Percentiles rank a stretch among this genome's conserved stretches.
These are phyloP conservation scores for Astraeus odoratus DNA, from an alignment of 768 basidiomycete species.

Conservation along the genomic window DNA sequence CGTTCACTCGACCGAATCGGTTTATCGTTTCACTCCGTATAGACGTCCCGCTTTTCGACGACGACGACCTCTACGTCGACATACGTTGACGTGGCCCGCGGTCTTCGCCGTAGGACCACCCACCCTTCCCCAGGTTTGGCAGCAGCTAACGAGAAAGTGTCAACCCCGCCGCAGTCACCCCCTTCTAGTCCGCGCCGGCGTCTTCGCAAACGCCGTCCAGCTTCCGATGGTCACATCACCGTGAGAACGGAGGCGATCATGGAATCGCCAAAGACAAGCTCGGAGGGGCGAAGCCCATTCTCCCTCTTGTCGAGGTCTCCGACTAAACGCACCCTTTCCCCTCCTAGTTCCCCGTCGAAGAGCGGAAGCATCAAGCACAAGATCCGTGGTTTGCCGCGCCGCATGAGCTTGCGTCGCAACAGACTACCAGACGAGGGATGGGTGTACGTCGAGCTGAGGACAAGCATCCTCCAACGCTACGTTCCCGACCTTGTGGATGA, in stretches of 20 bases:
- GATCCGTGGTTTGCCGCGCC: slow-evolving; percentile 12
- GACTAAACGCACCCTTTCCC: neutral
- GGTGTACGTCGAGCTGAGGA: slow-evolving; percentile 25
- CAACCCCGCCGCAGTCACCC: slow-evolving; percentile 12
- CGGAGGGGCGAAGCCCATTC: neutral
- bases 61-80: slow-evolving; percentile 30
- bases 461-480: slow-evolving; percentile 15
- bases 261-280: neutral
- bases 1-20: neutral
- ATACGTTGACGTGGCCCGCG: slow-evolving; percentile 14
- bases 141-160: neutral
- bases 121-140: slow-evolving; percentile 1
- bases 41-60: slow-evolving; percentile 31
- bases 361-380: slow-evolving; percentile 8
- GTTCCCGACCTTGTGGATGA: slow-evolving; percentile 12
- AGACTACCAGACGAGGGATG: slow-evolving; percentile 20
- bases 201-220: slow-evolving; percentile 25
- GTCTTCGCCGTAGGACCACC: slow-evolving; percentile 1
- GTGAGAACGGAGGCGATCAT: neutral
- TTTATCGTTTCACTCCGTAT: neutral
- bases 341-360: slow-evolving; percentile 12
- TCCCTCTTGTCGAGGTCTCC: slow-evolving; percentile 2
- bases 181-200: slow-evolving; percentile 17
- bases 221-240: neutral
- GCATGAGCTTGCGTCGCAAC: slow-evolving; percentile 9